Percentiles rank a stretch among this genome's conserved stretches.
These are phyloP conservation scores for Neckera pumila DNA, from an alignment of 225 moss, liverwort and hornwort genomes.

Conservation along the genomic window DNA sequence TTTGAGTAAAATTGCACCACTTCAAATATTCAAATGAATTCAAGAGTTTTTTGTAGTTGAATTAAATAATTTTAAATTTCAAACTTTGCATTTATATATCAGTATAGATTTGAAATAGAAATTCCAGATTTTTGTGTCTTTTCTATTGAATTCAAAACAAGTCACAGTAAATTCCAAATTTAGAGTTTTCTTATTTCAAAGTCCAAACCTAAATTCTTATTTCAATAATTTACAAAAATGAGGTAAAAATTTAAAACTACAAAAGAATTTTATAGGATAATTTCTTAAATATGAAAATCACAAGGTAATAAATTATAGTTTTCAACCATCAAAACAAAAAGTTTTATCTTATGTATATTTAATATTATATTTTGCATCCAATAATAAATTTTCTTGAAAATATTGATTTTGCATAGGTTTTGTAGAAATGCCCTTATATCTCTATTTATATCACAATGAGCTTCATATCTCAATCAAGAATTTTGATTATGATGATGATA, in stretches of 20 bases:
- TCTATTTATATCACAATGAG: accelerated
- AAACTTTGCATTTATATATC: background rate
- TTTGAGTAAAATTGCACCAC: too few relatives aligned
- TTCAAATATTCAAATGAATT: background rate
- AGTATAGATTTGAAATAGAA: background rate
- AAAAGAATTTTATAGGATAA: background rate
- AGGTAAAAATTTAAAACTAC: accelerated
- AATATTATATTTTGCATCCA: background rate
- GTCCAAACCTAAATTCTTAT: background rate
- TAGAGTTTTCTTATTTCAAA: too few relatives aligned
- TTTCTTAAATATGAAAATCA: background rate
- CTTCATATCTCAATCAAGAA: background rate
- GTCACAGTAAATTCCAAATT: too few relatives aligned
- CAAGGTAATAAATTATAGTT: background rate
- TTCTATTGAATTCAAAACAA: background rate
- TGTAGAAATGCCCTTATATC: too few relatives aligned
- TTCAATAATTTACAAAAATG: background rate
- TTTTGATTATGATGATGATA: background rate
- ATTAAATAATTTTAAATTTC: background rate
- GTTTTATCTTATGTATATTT: background rate
- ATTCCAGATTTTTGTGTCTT: background rate
- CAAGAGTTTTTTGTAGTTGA: too few relatives aligned
- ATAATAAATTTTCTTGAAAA: too few relatives aligned
- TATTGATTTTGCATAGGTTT: background rate
- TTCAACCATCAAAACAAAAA: background rate